phyloP scores from a whole-genome alignment of 306 rosid genomes.

The Echinosophora koreensis region DNA sequence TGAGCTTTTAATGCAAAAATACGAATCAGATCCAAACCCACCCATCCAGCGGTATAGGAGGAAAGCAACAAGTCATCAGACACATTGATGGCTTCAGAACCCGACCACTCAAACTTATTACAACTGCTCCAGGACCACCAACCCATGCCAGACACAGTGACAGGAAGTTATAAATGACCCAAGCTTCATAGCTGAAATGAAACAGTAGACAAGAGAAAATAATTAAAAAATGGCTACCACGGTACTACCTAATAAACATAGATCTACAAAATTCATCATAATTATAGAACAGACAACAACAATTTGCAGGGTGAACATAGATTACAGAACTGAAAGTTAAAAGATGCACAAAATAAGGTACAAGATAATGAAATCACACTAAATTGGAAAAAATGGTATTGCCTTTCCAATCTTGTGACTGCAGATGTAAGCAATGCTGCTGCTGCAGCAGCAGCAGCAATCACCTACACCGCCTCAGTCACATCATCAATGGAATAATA shows the following conservation, averaged over 20 bases:
- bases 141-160: constrained; percentile 98
- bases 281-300: constrained; percentile 36
- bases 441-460: constrained; percentile 3
- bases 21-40: constrained; percentile 58
- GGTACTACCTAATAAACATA: constrained; percentile 1
- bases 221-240: constrained; percentile 19
- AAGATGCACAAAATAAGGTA: constrained; percentile 11
- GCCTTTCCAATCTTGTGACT: constrained; percentile 29
- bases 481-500: constrained; percentile 14
- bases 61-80: constrained; percentile 93
- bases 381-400: constrained; percentile 18
- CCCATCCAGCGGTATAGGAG: constrained; percentile 96
- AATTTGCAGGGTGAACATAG: constrained; percentile 22
- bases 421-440: constrained; percentile 13
- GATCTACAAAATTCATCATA: constrained; percentile 14
- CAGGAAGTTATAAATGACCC: constrained; percentile 94
- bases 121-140: constrained; percentile 99
- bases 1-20: constrained; percentile 30
- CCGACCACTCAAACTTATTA: constrained; percentile 87
- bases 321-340: constrained; percentile 1
- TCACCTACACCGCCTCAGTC: constrained; percentile 14
- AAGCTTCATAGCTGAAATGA: constrained; percentile 95
- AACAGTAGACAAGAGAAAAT: constrained; percentile 40
- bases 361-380: constrained; percentile 14
- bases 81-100: constrained; percentile 84